Conservation (phyloP, 2,329 filamentous ascomycete genomes). For the Botrytis paeoniae region DNA sequence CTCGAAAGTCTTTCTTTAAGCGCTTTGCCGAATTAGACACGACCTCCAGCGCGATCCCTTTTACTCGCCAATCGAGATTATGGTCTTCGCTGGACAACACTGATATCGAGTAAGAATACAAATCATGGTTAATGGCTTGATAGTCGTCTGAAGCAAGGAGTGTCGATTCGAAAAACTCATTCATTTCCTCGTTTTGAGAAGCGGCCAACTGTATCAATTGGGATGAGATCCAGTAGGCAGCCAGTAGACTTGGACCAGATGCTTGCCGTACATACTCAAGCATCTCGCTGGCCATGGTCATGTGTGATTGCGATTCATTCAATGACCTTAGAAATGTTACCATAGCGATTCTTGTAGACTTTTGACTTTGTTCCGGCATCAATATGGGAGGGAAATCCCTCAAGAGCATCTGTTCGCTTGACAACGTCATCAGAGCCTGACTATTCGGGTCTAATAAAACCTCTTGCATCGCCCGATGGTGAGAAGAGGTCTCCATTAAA, state of each 20-base stretch:
- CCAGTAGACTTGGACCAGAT: conserved; percentile 57
- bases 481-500: conserved; percentile 29
- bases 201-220: conserved; percentile 63
- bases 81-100: conserved; percentile 53
- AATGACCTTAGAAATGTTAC: conserved; percentile 54
- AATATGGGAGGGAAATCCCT: conserved; percentile 59
- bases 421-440: conserved; percentile 35
- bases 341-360: conserved; percentile 56
- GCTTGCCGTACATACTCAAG: conserved; percentile 60
- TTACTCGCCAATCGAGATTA: conserved; percentile 64
- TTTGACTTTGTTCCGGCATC: conserved; percentile 63
- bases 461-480: conserved; percentile 30
- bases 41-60: conserved; percentile 77
- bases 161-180: conserved; percentile 63
- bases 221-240: conserved; percentile 78
- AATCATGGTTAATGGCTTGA: conserved; percentile 55
- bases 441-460: conserved; percentile 32
- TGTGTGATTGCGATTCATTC: conserved; percentile 56
- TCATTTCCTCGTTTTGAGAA: conserved; percentile 51
- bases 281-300: conserved; percentile 62
- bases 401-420: conserved; percentile 24
- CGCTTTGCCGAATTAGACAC: conserved; percentile 72
- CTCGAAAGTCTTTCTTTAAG: conserved; percentile 66
- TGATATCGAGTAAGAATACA: conserved; percentile 61
- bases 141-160: conserved; percentile 40